Base-by-base conservation (phyloP, 2,329 filamentous ascomycete species). In the Aspergillus fijiensis region DNA sequence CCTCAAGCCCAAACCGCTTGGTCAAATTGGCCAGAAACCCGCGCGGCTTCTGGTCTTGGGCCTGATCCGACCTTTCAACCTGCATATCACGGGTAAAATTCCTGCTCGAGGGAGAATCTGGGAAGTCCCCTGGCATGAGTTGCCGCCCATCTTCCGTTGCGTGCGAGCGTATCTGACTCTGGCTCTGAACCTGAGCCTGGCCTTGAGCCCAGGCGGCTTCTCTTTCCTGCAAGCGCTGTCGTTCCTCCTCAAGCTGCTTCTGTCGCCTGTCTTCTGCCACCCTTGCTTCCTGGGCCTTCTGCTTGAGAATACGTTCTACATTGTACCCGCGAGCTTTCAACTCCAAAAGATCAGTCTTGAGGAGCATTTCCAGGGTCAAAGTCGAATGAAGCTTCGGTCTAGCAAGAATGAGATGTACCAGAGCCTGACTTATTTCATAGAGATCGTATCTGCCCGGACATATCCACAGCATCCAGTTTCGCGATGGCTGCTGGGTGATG, bases 291-390 rank as follows among this genome's bases (percentile, higher is more conserved):
- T 91, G 90, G 21, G 90, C 92, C 78, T 96, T 96, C 57, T 89
- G 89, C 42, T 91, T 87, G 23, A 99, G 82, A 63, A 99, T 98
- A 53, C 95, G 89, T 70, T 97, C 92, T 45, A 99, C 95, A 67
- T 99, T 98, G 81, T 97, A 98, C 1, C 95, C 95, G 64, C 95
- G 91, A 61, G 88, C 87, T 68, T 91, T 88, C 47, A 99, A 79
- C 55, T 93, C 88, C 51, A 90, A 85, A 25, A 99, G 82, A 67
- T 94, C 91, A 9, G 95, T 87, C 60, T 90, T 94, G 42, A 99
- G 80, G 63, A 99, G 89, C 56, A 92, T 93, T 76, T 98, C 95
- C 58, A 99, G 87, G 57, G 95, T 94, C 58, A 97, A 84, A 57
- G 91, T 92, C 2, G 94, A 92, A 71, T 96, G 90, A 69, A 96